Evolutionary conservation across 2,329 filamentous ascomycete species (phyloP).

Genomic region (Aspergillus brasiliensis): DNA sequence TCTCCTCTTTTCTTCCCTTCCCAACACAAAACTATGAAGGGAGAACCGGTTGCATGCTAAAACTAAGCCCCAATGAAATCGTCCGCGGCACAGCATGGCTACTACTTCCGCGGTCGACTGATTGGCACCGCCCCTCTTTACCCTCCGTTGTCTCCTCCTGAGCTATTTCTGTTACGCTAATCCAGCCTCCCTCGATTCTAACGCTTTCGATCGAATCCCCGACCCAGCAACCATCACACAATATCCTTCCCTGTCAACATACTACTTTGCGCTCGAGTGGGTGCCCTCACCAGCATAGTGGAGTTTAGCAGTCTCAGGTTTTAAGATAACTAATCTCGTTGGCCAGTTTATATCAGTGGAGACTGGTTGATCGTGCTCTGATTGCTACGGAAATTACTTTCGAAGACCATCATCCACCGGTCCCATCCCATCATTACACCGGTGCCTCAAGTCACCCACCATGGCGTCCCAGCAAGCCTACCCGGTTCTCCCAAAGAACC

Average conservation of each 20-base stretch:
- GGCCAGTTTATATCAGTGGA: background rate
- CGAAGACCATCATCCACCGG: background rate
- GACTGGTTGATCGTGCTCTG: background rate
- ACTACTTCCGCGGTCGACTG: background rate
- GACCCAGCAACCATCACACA: too few species aligned
- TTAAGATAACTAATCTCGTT: background rate
- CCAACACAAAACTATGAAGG: background rate
- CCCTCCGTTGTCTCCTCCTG: background rate
- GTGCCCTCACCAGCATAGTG: background rate
- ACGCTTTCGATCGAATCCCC: too few species aligned
- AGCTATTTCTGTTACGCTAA: background rate
- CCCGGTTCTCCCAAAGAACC: slow-evolving; percentile 38
- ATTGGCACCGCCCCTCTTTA: background rate
- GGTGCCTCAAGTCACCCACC: background rate
- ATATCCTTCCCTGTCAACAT: background rate
- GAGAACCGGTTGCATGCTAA: background rate
- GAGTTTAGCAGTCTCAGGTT: background rate
- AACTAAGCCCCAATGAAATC: slow-evolving; percentile 10
- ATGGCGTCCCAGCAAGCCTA: slow-evolving; percentile 21
- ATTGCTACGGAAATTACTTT: background rate
- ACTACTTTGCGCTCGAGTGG: background rate
- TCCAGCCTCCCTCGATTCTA: background rate
- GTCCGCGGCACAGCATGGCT: background rate
- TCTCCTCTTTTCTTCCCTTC: slow-evolving; percentile 6
- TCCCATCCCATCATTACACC: background rate